phyloP scores from a whole-genome alignment of 208 protist species.

The Borovskyia barvae region DNA sequence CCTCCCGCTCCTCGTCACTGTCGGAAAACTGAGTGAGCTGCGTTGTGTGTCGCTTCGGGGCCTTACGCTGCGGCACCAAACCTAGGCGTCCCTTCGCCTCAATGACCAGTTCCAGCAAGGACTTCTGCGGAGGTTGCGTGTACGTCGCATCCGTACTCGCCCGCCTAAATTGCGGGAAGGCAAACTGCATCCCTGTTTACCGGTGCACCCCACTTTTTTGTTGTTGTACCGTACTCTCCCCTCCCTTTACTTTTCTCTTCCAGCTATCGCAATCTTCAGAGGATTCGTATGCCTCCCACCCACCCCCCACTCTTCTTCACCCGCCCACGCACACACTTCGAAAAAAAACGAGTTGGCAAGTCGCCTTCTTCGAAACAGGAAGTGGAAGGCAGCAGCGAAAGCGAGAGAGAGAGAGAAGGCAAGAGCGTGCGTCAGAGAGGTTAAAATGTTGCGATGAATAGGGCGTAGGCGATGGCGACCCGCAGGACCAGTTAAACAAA shows the following conservation, averaged over 20 bases:
- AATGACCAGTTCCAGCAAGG: conserved; percentile 75
- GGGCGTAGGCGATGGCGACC: no score
- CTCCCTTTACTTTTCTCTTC: not conserved
- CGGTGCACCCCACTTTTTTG: not conserved
- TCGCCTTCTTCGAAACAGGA: no score
- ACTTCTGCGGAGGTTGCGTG: conserved; percentile 39
- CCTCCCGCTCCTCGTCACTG: conserved; percentile 21
- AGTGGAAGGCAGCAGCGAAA: no score
- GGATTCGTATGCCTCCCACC: no score
- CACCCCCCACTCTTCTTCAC: no score
- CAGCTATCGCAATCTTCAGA: not conserved
- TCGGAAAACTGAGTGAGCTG: conserved; percentile 16
- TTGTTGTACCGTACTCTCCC: not conserved
- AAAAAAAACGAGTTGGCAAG: no score
- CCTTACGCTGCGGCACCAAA: conserved; percentile 47
- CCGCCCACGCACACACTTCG: no score
- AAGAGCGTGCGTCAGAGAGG: no score
- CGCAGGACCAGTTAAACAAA: no score
- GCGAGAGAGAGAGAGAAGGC: no score
- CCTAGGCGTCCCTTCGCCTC: conserved; percentile 50
- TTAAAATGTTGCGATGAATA: no score
- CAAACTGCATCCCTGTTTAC: conserved; percentile 27
- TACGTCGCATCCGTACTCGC: conserved; percentile 32
- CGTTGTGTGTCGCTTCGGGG: conserved; percentile 9
- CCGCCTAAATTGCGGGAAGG: conserved; percentile 51